phyloP scores from a whole-genome alignment of 768 basidiomycete species.

The Termitomyces sp. region DNA sequence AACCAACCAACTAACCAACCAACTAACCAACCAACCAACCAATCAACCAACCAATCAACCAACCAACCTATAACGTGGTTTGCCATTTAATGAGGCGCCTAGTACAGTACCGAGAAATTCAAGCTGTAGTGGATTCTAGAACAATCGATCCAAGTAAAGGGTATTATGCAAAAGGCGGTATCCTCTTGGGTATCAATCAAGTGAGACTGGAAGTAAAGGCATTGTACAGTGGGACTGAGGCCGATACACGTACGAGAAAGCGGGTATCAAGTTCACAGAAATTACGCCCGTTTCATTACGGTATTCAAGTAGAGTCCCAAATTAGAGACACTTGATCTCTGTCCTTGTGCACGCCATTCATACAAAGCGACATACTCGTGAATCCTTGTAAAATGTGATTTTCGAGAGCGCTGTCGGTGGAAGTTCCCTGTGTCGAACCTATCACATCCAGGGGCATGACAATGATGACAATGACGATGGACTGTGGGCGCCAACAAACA shows the following conservation, averaged over 20 bases:
- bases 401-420: neutral
- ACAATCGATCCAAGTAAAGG: too few relatives aligned
- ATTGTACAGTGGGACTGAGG: neutral
- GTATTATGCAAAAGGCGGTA: neutral
- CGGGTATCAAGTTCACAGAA: neutral
- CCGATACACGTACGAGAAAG: neutral
- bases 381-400: neutral
- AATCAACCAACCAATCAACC: too few relatives aligned
- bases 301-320: neutral
- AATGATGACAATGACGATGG: neutral
- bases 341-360: neutral
- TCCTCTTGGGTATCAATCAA: neutral
- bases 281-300: neutral
- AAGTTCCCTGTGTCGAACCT: neutral
- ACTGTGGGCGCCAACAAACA: neutral
- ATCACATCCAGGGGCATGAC: neutral
- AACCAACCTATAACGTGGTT: too few relatives aligned
- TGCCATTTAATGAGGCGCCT: too few relatives aligned
- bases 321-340: neutral
- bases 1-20: too few relatives aligned
- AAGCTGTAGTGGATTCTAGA: too few relatives aligned
- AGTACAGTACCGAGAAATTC: too few relatives aligned
- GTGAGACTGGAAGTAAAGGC: neutral
- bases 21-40: too few relatives aligned
- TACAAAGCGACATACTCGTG: neutral